Evolutionary conservation across 345 rosid genomes (phyloP), one percentile per base, ranked within the genome.

Genomic region (Diplotaxis tenuifolia): DNA sequence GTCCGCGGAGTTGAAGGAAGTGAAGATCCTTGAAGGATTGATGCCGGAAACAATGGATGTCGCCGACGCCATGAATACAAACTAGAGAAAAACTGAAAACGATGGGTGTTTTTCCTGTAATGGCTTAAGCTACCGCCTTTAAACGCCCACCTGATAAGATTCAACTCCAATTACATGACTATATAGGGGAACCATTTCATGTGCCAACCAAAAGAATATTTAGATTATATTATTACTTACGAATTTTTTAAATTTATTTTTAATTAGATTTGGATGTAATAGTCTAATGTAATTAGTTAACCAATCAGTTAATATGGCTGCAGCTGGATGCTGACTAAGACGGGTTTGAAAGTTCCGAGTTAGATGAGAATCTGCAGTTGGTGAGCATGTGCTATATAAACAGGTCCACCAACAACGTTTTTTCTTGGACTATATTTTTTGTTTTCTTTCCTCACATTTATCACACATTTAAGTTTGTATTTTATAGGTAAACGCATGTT

Each of bases 11-110:
- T 49, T 77, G 47, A 50, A 65, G 5, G 68, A 71, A 34, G 76
- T 18, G 12, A 47, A 7, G 56, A 50, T 65, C 67, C 67, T 70
- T n/a, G 75, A 31, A 21, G 64, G 52, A 31, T 63, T 70, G 56
- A 76, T 32, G 23, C 75, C 80, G 63, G 72, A 34, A 65, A 77
- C 76, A 34, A 71, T 58, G 72, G 80, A 77, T 62, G 53, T 59
- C 57, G 72, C 21, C 22, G 47, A 14, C 28, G 70, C 64, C n/a
- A 29, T 32, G 58, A 15, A 9, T 28, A 22, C 63, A n/a, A n/a
- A n/a, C n/a, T n/a, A n/a, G n/a, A n/a, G n/a, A n/a, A n/a, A n/a
- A n/a, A n/a, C n/a, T n/a, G n/a, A n/a, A n/a, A n/a, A n/a, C n/a
- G n/a, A n/a, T 45, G 16, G 27, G 20, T 73, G 20, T 73, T 20